phyloP scores from a whole-genome alignment of 2,329 filamentous ascomycete species.

The Helminthosporium solani region DNA sequence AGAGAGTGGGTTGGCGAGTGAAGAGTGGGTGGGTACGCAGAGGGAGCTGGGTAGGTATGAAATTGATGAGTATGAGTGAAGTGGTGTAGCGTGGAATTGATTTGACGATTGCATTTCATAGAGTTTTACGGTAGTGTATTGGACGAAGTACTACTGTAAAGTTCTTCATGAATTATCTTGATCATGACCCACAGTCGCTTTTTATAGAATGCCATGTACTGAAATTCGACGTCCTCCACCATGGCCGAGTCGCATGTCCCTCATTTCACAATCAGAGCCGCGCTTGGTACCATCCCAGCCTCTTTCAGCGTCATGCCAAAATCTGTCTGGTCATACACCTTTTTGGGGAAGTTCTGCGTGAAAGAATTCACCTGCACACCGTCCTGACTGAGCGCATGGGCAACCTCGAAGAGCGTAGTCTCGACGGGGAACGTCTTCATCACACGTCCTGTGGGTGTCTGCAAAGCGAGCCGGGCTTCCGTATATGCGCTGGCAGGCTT shows the following conservation, averaged over 20 bases:
- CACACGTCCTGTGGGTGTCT: conserved; percentile 73
- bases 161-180: no score
- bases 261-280: conserved; percentile 72
- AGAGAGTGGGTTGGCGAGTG: conserved; percentile 47
- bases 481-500: conserved; percentile 72
- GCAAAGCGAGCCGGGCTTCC: conserved; percentile 78
- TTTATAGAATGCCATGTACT: no score
- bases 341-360: conserved; percentile 81
- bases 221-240: no score
- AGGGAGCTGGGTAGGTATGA: conserved; percentile 47
- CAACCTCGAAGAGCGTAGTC: conserved; percentile 91
- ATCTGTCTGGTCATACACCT: conserved; percentile 69
- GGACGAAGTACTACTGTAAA: no score
- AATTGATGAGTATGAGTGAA: conserved; percentile 39
- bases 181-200: no score
- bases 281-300: conserved; percentile 83
- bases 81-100: background rate
- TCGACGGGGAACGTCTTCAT: conserved; percentile 87
- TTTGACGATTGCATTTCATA: background rate
- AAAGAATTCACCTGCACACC: conserved; percentile 73
- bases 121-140: background rate
- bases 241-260: background rate
- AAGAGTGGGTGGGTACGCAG: conserved; percentile 53
- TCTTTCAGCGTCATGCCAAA: conserved; percentile 92
- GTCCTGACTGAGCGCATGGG: conserved; percentile 71